Conservation (phyloP, 2,329 filamentous ascomycete species). For the Paramyrothecium roridum region DNA sequence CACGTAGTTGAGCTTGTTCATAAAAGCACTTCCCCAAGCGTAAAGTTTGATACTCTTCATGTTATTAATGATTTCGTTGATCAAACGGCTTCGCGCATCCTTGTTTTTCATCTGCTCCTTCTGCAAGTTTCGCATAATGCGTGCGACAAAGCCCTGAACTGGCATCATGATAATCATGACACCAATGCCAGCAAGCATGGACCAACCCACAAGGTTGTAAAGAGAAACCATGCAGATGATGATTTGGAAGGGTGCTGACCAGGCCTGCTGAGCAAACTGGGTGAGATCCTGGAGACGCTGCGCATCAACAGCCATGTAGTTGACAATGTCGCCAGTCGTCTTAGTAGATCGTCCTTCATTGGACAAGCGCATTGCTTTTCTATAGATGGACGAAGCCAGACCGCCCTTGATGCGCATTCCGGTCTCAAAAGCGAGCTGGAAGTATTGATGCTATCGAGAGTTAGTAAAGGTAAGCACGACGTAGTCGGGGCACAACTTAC, state of each 20-base stretch:
- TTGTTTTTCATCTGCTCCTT: conserved; percentile 99
- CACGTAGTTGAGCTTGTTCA: conserved; percentile 94
- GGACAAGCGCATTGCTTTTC: conserved; percentile 83
- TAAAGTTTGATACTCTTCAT: conserved; percentile 99
- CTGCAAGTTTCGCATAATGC: conserved; percentile 90
- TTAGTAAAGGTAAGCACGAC: conserved; percentile 13
- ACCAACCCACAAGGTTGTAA: conserved; percentile 90
- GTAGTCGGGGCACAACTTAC: conserved; percentile 19
- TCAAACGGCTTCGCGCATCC: conserved; percentile 85
- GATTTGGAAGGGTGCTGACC: conserved; percentile 98
- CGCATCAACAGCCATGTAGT: conserved; percentile 98
- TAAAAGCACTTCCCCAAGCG: conserved; percentile 95
- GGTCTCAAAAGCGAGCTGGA: conserved; percentile 89
- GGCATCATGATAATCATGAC: conserved; percentile 99
- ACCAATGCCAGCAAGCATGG: conserved; percentile 91
- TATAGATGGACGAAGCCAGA: conserved; percentile 86
- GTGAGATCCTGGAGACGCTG: conserved; percentile 92
- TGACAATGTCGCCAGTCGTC: conserved; percentile 96
- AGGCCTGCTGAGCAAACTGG: conserved; percentile 91
- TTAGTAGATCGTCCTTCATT: conserved; percentile 89
- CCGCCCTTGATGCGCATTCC: conserved; percentile 96
- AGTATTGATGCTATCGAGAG: conserved; percentile 74
- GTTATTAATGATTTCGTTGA: conserved; percentile 97
- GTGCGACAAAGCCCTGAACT: conserved; percentile 86
- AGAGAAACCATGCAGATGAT: conserved; percentile 91